phyloP scores from a whole-genome alignment of 2,329 filamentous ascomycete species.

The Coniochaeta sp. region DNA sequence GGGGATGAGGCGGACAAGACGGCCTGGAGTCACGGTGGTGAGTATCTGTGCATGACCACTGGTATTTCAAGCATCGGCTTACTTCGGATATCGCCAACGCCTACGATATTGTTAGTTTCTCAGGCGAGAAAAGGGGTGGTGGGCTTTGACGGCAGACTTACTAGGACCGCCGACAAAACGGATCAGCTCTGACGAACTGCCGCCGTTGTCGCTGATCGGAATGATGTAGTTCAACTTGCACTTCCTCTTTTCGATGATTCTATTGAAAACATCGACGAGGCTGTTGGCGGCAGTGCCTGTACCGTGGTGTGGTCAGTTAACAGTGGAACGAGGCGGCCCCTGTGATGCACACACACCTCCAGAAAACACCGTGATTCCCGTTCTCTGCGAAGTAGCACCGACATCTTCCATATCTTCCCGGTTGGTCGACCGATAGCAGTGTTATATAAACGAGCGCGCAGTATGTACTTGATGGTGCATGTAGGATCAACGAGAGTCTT shows the following conservation, averaged over 20 bases:
- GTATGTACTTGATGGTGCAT: not conserved
- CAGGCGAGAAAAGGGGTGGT: not conserved
- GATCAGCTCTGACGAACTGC: conserved; percentile 88
- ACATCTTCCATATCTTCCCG: not conserved
- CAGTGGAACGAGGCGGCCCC: not conserved
- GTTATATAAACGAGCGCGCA: not conserved
- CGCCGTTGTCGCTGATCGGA: conserved; percentile 92
- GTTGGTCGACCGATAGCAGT: not conserved
- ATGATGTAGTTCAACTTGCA: conserved; percentile 78
- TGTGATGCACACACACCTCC: conserved; percentile 12
- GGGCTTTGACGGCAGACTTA: conserved; percentile 30
- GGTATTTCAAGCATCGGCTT: conserved; percentile 18
- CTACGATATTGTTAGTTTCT: conserved; percentile 9
- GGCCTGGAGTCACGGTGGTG: conserved; percentile 45
- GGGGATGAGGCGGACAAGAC: conserved; percentile 86
- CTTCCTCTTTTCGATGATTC: conserved; percentile 54
- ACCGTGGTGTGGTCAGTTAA: conserved; percentile 24
- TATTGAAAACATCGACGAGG: conserved; percentile 82
- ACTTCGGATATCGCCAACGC: conserved; percentile 68
- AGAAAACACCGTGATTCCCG: conserved; percentile 16
- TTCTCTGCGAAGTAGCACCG: not conserved
- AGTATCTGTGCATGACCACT: not conserved
- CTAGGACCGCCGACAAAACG: conserved; percentile 92
- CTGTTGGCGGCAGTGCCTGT: conserved; percentile 92
- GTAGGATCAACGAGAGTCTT: not conserved